Conservation (phyloP, 1,284 basidiomycete genomes). For the Trichosporon ovoides region DNA sequence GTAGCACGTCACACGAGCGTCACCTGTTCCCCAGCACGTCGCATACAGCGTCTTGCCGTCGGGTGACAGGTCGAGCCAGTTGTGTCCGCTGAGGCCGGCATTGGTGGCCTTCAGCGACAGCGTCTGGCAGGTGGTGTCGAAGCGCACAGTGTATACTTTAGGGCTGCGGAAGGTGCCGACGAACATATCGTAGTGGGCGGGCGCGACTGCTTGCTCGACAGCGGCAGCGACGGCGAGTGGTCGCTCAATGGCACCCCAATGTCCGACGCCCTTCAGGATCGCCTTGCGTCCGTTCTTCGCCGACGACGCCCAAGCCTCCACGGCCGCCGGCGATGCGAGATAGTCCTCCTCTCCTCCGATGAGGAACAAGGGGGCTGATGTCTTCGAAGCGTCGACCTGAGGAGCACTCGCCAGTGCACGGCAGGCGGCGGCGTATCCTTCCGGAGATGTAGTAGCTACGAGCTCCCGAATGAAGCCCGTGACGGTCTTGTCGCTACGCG, state of each 20-base stretch:
- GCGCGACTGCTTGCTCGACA: constrained; percentile 11
- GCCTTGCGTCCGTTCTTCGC: constrained; percentile 15
- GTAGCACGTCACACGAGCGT: constrained; percentile 34
- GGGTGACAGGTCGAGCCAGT: constrained; percentile 33
- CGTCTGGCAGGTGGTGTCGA: constrained; percentile 21
- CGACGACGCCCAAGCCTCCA: constrained; percentile 19
- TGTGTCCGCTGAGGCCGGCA: constrained; percentile 32
- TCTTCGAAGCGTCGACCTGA: constrained; percentile 14
- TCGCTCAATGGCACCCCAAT: constrained; percentile 34
- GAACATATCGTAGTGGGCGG: constrained; percentile 23
- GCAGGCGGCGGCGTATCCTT: constrained; percentile 30
- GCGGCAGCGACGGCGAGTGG: constrained; percentile 19
- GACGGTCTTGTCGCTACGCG: constrained; percentile 14
- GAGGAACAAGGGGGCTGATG: constrained; percentile 21
- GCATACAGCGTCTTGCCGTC: constrained; percentile 30
- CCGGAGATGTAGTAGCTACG: constrained; percentile 26
- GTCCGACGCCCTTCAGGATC: constrained; percentile 27
- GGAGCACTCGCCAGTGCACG: constrained; percentile 23
- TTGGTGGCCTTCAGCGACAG: constrained; percentile 21
- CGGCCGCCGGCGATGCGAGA: constrained; percentile 23
- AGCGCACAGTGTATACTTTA: constrained; percentile 32
- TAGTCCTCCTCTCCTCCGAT: constrained; percentile 33
- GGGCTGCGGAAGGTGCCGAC: constrained; percentile 40
- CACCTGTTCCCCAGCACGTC: constrained; percentile 34
- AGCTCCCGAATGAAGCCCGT: constrained; percentile 29